Conservation (phyloP, 106 monocot species). For the Apostasia shenzhenica region DNA sequence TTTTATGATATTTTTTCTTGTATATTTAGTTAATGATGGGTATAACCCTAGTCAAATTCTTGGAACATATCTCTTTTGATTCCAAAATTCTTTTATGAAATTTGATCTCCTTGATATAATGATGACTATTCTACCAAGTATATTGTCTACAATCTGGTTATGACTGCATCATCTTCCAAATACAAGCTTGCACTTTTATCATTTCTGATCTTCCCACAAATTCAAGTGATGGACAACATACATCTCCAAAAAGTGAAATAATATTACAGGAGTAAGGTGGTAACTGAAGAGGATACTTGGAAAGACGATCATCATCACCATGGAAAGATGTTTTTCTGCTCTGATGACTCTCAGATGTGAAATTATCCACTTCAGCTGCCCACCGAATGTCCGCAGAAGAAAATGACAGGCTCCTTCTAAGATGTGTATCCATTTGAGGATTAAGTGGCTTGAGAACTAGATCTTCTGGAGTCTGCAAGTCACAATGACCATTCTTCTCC, state of each 20-base stretch:
- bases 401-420: conserved; percentile 52
- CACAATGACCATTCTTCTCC: neutral
- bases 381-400: conserved; percentile 24
- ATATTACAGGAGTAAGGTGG: neutral
- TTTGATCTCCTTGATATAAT: neutral
- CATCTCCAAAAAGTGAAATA: neutral
- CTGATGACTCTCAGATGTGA: conserved; percentile 1
- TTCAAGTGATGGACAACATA: neutral
- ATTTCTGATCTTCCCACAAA: neutral
- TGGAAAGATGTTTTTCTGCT: conserved; percentile 1
- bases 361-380: conserved; percentile 11
- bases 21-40: too few relatives aligned
- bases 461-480: conserved; percentile 16
- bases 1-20: too few relatives aligned
- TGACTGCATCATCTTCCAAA: neutral
- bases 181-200: neutral
- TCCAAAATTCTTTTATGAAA: neutral
- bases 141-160: too few relatives aligned
- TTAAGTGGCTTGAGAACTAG: conserved; percentile 6
- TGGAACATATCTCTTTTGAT: too few relatives aligned
- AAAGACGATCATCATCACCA: conserved; percentile 13
- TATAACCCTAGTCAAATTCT: too few relatives aligned
- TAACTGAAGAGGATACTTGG: conserved; percentile 14
- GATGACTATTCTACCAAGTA: too few relatives aligned
- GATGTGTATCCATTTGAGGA: conserved; percentile 13